Evolutionary conservation across 495 filamentous ascomycete species (phyloP).

Genomic region (Penicillium flavigenum): DNA sequence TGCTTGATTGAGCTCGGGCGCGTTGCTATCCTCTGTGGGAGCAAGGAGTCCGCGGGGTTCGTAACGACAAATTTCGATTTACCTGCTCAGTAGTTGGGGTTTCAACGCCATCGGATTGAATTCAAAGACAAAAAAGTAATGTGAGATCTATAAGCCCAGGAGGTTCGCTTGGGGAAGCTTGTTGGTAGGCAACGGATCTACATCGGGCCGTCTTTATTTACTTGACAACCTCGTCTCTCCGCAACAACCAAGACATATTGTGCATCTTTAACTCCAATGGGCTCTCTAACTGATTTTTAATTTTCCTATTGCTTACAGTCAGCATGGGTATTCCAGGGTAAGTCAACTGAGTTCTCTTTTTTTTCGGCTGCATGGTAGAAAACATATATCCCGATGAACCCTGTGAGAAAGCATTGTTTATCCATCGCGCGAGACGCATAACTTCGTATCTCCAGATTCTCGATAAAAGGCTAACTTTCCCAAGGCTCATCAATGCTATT

Average conservation of each 20-base stretch:
- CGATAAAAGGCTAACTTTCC: conserved; percentile 18
- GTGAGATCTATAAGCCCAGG: neutral
- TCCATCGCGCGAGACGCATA: neutral
- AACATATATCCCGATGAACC: conserved; percentile 18
- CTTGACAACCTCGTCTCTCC: conserved; percentile 24
- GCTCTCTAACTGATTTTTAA: neutral
- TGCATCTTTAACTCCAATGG: conserved; percentile 17
- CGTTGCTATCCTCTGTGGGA: conserved; percentile 19
- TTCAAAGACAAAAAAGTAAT: neutral
- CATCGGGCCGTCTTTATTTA: conserved; percentile 45
- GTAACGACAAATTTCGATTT: conserved; percentile 11
- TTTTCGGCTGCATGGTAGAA: neutral
- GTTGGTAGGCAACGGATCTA: conserved; percentile 36
- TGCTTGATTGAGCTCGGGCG: conserved; percentile 13
- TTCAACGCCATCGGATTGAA: conserved; percentile 16
- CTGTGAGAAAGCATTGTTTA: neutral
- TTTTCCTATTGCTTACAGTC: conserved; percentile 10
- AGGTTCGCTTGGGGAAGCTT: conserved; percentile 12
- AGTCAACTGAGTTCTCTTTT: conserved; percentile 30
- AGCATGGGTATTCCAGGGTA: conserved; percentile 50
- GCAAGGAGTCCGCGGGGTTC: conserved; percentile 12
- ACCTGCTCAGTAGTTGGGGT: conserved; percentile 1
- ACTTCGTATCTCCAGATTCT: neutral
- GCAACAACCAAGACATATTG: conserved; percentile 1
- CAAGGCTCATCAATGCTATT: conserved; percentile 85